Conservation (phyloP, 257 asterid species). For the Solanum ossicruentum region DNA sequence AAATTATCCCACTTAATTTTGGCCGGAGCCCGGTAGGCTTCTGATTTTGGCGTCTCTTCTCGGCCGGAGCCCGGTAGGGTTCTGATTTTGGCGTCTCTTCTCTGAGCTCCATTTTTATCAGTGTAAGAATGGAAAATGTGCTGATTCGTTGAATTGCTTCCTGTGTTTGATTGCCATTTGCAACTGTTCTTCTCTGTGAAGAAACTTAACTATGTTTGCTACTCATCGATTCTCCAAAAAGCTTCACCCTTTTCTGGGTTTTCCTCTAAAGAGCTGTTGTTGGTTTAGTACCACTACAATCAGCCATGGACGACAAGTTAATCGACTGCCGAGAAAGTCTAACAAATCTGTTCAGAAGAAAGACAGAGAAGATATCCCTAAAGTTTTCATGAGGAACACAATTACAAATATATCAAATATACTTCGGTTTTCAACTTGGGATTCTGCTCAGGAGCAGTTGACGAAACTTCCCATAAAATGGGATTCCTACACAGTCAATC, state of each 20-base stretch:
- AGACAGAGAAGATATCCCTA: constrained; percentile 10
- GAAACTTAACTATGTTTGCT: constrained; percentile 16
- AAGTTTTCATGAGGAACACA: constrained; percentile 34
- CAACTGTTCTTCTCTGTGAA: too few species aligned
- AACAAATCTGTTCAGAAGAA: constrained; percentile 15
- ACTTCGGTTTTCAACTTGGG: constrained; percentile 73
- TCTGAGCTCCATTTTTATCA: too few species aligned
- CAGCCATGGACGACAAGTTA: constrained; percentile 1
- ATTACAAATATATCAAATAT: constrained; percentile 45
- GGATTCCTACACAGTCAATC: constrained; percentile 86
- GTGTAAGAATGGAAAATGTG: too few species aligned
- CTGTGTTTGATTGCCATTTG: too few species aligned
- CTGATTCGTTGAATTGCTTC: too few species aligned
- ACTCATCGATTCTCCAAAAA: constrained; percentile 19
- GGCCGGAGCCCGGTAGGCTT: too few species aligned
- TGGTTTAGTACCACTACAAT: constrained; percentile 8
- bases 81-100: too few species aligned
- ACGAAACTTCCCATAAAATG: constrained; percentile 46
- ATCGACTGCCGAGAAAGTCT: constrained; percentile 5
- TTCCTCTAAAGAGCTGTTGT: constrained; percentile 3
- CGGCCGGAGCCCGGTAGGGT: too few species aligned
- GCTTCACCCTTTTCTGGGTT: constrained; percentile 8
- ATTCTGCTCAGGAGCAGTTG: constrained; percentile 56
- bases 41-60: too few species aligned
- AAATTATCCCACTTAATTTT: too few species aligned